phyloP scores from a whole-genome alignment of 192 early-diverging fungal genomes.

The Funneliformis geosporum region DNA sequence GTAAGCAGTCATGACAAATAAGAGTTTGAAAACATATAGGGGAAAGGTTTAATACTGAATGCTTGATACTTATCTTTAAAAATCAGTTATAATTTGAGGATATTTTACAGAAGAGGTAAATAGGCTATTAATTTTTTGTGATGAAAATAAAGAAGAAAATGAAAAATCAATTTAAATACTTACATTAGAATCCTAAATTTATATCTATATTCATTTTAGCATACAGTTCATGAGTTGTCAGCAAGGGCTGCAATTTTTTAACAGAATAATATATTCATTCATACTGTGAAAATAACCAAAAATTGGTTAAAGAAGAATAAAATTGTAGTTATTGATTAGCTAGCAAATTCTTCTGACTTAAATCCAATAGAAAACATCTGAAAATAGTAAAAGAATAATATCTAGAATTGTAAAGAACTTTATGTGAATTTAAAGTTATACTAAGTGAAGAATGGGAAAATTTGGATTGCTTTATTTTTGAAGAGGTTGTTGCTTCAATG shows the following conservation, averaged over 20 bases:
- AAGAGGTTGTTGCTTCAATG: slow-evolving; percentile 3
- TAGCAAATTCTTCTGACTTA: slow-evolving; percentile 28
- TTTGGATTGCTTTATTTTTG: neutral
- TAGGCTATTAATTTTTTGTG: neutral
- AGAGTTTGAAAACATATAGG: neutral
- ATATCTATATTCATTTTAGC: neutral
- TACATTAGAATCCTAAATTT: neutral
- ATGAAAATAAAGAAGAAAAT: neutral
- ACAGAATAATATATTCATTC: slow-evolving; percentile 10
- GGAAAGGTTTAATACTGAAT: neutral
- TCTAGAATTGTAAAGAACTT: neutral
- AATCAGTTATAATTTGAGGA: neutral
- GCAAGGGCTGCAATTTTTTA: slow-evolving; percentile 1
- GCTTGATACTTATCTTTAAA: neutral
- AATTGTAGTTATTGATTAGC: slow-evolving; percentile 27
- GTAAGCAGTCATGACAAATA: neutral
- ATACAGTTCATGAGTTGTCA: neutral
- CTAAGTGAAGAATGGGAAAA: slow-evolving; percentile 11
- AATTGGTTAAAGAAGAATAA: slow-evolving; percentile 15
- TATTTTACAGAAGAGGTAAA: slow-evolving; percentile 11
- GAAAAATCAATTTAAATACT: slow-evolving; percentile 5
- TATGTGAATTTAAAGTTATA: neutral
- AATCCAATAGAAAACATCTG: slow-evolving; percentile 35
- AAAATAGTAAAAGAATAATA: neutral
- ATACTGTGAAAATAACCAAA: neutral